Evolutionary conservation across 805 yeast genomes (phyloP).

Genomic region (Clavispora carvajalis): DNA sequence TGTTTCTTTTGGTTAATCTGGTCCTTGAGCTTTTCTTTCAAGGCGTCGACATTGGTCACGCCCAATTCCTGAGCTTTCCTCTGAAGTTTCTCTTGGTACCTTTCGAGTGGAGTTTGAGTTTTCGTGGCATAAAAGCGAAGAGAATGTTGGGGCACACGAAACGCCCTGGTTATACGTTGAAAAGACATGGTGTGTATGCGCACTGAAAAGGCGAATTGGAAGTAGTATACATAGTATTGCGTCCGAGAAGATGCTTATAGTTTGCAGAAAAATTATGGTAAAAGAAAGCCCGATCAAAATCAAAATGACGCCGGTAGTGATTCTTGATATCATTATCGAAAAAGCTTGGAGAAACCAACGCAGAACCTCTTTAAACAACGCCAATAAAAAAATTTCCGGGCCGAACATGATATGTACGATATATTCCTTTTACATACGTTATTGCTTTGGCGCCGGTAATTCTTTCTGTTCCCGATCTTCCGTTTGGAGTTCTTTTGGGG

Average conservation of each 20-base stretch:
- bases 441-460: slow-evolving; percentile 1
- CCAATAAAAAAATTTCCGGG: too few species aligned
- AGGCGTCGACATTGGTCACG: slow-evolving; percentile 45
- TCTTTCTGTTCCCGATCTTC: slow-evolving; percentile 2
- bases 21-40: slow-evolving; percentile 58
- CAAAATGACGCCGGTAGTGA: too few species aligned
- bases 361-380: too few species aligned
- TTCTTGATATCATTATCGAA: too few species aligned
- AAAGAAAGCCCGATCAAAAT: too few species aligned
- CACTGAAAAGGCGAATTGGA: not conserved
- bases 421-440: not conserved
- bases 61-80: slow-evolving; percentile 33
- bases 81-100: slow-evolving; percentile 30
- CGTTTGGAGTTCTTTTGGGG: slow-evolving; percentile 41
- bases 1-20: slow-evolving; percentile 52
- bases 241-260: too few species aligned
- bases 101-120: slow-evolving; percentile 1
- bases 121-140: not conserved
- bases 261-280: too few species aligned
- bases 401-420: too few species aligned
- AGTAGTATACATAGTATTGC: not conserved
- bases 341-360: too few species aligned
- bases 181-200: not conserved
- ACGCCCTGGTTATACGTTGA: not conserved
- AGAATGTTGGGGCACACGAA: not conserved